Percentiles rank a stretch among this genome's conserved stretches.
Evolutionary conservation across 2,329 filamentous ascomycete genomes (phyloP).

Genomic region (Dothistroma pini): DNA sequence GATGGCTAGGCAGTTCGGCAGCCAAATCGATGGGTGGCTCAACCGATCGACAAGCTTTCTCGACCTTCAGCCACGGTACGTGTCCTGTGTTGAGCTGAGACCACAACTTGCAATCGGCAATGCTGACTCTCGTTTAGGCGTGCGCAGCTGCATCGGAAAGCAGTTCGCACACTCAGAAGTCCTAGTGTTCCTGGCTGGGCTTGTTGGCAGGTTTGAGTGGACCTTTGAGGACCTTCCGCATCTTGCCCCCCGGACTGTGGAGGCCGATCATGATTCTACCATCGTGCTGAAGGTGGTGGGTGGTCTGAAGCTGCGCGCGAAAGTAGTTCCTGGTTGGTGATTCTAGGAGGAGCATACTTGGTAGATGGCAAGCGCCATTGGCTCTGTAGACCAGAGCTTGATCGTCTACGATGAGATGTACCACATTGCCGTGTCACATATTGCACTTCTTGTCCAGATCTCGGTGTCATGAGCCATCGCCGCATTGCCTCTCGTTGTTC

Average conservation of each 20-base stretch:
- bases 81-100: too few relatives aligned
- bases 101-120: too few relatives aligned
- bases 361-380: too few relatives aligned
- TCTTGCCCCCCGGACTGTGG: neutral
- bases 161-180: neutral
- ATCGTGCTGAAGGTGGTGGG: neutral
- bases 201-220: neutral
- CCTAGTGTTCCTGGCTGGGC: neutral
- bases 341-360: neutral
- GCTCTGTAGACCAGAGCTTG: too few relatives aligned
- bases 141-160: neutral
- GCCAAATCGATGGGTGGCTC: neutral
- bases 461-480: too few relatives aligned
- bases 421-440: too few relatives aligned
- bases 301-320: neutral
- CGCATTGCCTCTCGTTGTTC: too few relatives aligned
- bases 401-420: too few relatives aligned
- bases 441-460: too few relatives aligned
- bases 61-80: conserved; percentile 1
- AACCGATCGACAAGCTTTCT: neutral
- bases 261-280: neutral
- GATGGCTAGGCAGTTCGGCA: conserved; percentile 19
- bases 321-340: neutral
- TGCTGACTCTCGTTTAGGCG: too few relatives aligned
- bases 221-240: neutral